Evolutionary conservation across 345 rosid genomes (phyloP).

Genomic region (Isatis tinctoria): DNA sequence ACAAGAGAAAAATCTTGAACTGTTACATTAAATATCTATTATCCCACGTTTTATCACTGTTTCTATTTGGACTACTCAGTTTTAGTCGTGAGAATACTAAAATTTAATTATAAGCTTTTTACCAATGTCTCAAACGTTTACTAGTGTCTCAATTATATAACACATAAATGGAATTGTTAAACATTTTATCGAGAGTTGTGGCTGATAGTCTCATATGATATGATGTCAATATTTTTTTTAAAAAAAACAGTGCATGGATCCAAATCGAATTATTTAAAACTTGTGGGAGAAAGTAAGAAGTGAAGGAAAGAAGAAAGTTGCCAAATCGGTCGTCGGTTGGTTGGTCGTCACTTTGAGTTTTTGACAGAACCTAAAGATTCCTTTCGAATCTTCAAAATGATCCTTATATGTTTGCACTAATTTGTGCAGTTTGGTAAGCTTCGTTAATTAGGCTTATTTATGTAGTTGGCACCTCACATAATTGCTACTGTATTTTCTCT

Average conservation of each 20-base stretch:
- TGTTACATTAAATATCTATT: not conserved
- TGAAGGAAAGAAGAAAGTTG: slow-evolving; percentile 16
- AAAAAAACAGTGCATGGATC: not conserved
- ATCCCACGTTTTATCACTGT: slow-evolving; percentile 1
- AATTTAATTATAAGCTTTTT: not conserved
- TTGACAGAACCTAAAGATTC: slow-evolving; percentile 23
- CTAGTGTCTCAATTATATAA: not conserved
- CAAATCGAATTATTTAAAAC: not conserved
- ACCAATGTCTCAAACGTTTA: not conserved
- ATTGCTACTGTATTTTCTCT: not conserved
- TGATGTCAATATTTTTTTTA: not conserved
- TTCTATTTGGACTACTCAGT: slow-evolving; percentile 12
- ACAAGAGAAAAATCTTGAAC: not conserved
- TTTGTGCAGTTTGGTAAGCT: slow-evolving; percentile 6
- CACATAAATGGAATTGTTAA: not conserved
- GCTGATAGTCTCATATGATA: not conserved
- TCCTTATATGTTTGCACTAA: not conserved
- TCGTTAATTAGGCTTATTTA: slow-evolving; percentile 21
- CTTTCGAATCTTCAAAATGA: not conserved
- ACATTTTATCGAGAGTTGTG: not conserved
- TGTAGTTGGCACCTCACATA: slow-evolving; percentile 1
- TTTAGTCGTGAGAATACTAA: not conserved
- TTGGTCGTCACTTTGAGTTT: slow-evolving; percentile 22
- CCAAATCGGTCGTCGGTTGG: slow-evolving; percentile 23
- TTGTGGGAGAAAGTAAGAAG: slow-evolving; percentile 12